Base-by-base conservation (phyloP, 2,329 filamentous ascomycete species). In the Teratosphaeria epicoccoides region DNA sequence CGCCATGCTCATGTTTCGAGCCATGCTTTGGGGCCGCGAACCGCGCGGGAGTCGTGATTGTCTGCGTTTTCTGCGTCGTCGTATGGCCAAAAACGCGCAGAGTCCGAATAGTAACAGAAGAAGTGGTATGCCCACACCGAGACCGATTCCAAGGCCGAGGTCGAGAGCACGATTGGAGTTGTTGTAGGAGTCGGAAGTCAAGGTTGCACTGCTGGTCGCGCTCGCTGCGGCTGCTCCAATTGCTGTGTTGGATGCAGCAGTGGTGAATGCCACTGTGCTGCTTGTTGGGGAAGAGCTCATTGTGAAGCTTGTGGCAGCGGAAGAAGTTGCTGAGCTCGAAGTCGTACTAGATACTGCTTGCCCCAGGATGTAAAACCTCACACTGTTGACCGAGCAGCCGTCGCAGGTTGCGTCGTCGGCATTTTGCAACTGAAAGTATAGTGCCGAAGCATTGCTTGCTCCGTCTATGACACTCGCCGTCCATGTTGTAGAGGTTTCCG, bases 91-190 rank as follows among this genome's bases (percentile, higher is more conserved):
- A 49, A 54, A 49, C 5, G 29, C 40, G n/a, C 50, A 37, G 22
- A 49, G 23, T 3, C 12, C 52, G 14, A 53, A 9, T 12, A 52
- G 14, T 11, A 40, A 45, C 22, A 55, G 40, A 3, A 55, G 48
- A 4, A 51, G 11, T 3, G 53, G 55, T 14, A 57, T 53, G 28
- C 53, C 55, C 4, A 55, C 28, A 9, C 55, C 55, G 12, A 57
- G 46, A 22, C 55, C 55, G 3, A 55, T 24, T 2, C 52, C 55
- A 24, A 47, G 24, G 24, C 22, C 33, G 10, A 40, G 33, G 22
- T 20, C 45, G 45, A 20, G 17, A 17, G 24, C 45, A 3, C 24
- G 24, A 11, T 22, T 9, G 28, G 45, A 47, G 24, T 47, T 17
- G 45, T 17, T 17, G 23, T 40, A 10, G 14, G 29, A 24, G 22